Base-by-base conservation (phyloP, 306 rosid species). In the Rubus parviflorus region DNA sequence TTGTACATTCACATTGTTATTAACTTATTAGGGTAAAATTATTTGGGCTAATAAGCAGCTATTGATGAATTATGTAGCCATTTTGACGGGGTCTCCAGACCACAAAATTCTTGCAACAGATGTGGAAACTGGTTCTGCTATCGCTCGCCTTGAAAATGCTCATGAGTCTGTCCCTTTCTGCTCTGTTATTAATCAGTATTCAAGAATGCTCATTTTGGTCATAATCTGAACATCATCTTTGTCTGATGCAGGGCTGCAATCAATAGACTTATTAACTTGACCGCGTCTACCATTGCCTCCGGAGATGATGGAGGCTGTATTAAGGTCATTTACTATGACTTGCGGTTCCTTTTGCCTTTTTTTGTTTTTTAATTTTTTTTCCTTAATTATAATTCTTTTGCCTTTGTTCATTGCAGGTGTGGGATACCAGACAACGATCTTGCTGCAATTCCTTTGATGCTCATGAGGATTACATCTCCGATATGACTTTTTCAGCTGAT, bases 371-470 rank as follows among this genome's bases (percentile, higher is more conserved):
- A 23, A 4, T 0, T 57, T 58, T 58, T 8, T 8, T 1, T n/a
- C 17, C 16, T 30, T 23, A 22, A 57, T 66, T 71, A 12, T 61
- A 38, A 6, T 79, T 62, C 20, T 1, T 14, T 35, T 9, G 53
- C 35, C 25, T 51, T 35, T 70, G 43, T 38, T 5, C 60, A 41
- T 75, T 22, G 62, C 80, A 93, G 96, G 96, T 94, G 43, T 94
- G 98, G 97, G 98, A 92, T 84, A 94, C 93, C 42, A 92, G 97
- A 69, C 90, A 89, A 71, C 94, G 88, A 20, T 80, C 97, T 80
- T 92, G 98, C 81, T 80, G 90, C 88, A 86, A 87, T 81, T 23
- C 96, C 63, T 94, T 92, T 81, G 75, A 87, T 25, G 91, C 78
- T 76, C 98, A 94, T 65, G 83, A 79, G 43, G 96, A 94, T 60